Conservation (phyloP, 352 stramenopile genomes). For the Globisporangium cystogenes region DNA sequence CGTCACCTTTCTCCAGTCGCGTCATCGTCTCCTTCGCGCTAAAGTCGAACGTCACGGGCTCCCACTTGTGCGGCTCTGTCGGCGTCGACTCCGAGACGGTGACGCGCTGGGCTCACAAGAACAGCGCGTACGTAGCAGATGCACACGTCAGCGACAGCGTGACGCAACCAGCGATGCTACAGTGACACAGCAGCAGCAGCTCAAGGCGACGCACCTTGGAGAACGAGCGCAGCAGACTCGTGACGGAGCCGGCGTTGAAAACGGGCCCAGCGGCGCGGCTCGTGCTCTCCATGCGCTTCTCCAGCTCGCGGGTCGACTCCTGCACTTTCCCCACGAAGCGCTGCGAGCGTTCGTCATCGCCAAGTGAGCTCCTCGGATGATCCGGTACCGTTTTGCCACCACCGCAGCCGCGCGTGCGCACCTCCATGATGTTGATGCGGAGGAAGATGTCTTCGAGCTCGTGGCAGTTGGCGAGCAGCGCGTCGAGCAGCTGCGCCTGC, state of each 20-base stretch:
- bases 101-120: neutral
- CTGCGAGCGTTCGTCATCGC: slow-evolving; percentile 14
- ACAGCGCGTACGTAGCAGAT: neutral
- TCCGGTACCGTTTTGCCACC: too few species aligned
- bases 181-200: slow-evolving; percentile 2
- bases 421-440: slow-evolving; percentile 70
- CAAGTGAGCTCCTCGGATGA: neutral
- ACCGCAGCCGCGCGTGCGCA: slow-evolving; percentile 6
- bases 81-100: slow-evolving; percentile 31
- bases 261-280: slow-evolving; percentile 42
- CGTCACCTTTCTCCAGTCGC: slow-evolving; percentile 46
- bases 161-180: slow-evolving; percentile 4
- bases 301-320: slow-evolving; percentile 52
- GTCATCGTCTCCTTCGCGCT: slow-evolving; percentile 41
- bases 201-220: slow-evolving; percentile 42
- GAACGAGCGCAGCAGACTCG: slow-evolving; percentile 60
- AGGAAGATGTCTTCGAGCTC: slow-evolving; percentile 80
- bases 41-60: slow-evolving; percentile 54
- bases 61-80: slow-evolving; percentile 40
- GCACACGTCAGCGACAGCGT: neutral
- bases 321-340: slow-evolving; percentile 53
- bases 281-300: slow-evolving; percentile 55
- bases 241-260: slow-evolving; percentile 51
- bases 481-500: slow-evolving; percentile 41
- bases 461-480: slow-evolving; percentile 59